phyloP scores from a whole-genome alignment of 306 rosid species.

The Ormosia semicastrata region DNA sequence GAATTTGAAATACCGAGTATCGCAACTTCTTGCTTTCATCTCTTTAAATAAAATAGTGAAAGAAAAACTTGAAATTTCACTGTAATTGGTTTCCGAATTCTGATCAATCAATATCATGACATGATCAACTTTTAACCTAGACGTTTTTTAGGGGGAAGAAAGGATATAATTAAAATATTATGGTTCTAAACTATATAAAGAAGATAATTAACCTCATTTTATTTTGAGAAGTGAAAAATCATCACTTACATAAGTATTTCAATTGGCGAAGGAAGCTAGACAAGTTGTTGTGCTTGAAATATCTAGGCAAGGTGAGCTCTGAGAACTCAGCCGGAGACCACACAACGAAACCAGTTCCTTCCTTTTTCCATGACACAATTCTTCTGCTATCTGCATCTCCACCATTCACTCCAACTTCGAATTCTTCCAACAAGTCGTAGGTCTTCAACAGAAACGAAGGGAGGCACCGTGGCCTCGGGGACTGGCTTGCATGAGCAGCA shows the following conservation, averaged over 20 bases:
- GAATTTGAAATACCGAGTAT: too few species aligned
- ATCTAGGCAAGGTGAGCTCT: conserved; percentile 68
- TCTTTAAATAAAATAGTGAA: too few species aligned
- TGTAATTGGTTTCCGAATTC: too few species aligned
- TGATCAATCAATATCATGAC: too few species aligned
- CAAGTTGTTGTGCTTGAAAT: conserved; percentile 86
- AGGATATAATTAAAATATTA: background rate
- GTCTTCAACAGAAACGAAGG: conserved; percentile 79
- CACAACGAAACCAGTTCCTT: conserved; percentile 72
- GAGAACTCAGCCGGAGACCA: conserved; percentile 89
- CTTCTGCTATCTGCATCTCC: background rate
- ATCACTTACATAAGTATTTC: conserved; percentile 79
- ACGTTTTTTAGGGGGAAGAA: too few species aligned
- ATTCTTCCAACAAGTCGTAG: conserved; percentile 65
- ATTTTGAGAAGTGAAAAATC: background rate
- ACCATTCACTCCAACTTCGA: conserved; percentile 7
- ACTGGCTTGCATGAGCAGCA: conserved; percentile 13
- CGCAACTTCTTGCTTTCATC: too few species aligned
- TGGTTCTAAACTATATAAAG: background rate
- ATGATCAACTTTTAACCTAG: too few species aligned
- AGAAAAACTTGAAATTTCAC: too few species aligned
- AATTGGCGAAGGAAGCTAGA: conserved; percentile 95
- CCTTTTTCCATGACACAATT: conserved; percentile 72
- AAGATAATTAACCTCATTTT: background rate
- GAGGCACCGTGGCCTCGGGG: conserved; percentile 49